Conservation (phyloP, 2,329 filamentous ascomycete genomes). For the Colletotrichum sp. region DNA sequence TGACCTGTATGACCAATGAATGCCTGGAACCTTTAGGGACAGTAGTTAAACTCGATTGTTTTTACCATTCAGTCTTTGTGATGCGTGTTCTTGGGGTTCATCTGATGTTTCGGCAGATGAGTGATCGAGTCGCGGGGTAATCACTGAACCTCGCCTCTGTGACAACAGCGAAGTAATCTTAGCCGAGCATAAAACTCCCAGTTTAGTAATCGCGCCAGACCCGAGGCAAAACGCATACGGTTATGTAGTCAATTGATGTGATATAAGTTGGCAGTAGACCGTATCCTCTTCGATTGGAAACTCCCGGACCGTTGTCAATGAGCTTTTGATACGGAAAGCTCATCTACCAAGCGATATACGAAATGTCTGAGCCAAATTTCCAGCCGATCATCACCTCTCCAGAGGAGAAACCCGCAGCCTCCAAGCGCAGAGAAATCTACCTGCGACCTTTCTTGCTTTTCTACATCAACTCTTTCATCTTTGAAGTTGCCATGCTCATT, state of each 20-base stretch:
- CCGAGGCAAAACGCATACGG: not conserved
- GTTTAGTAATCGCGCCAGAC: not conserved
- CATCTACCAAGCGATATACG: not conserved
- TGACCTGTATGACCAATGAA: not conserved
- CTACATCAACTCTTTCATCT: not conserved
- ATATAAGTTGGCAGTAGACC: not conserved
- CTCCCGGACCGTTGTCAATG: too few relatives aligned
- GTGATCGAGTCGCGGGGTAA: not conserved
- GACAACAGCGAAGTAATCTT: not conserved
- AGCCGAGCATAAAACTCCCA: not conserved
- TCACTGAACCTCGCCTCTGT: not conserved
- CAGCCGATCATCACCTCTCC: not conserved
- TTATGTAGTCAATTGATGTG: not conserved
- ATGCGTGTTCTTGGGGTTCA: not conserved
- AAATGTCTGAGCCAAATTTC: not conserved
- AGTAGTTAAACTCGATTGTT: fast-evolving
- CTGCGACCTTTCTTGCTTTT: not conserved
- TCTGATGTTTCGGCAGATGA: not conserved
- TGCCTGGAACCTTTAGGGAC: not conserved
- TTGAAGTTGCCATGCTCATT: not conserved
- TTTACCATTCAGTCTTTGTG: not conserved
- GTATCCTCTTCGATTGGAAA: too few relatives aligned
- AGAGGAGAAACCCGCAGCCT: not conserved
- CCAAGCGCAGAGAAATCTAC: not conserved
- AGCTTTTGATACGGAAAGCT: fast-evolving